Conservation (phyloP, 768 basidiomycete genomes). For the Zangia roseola region DNA sequence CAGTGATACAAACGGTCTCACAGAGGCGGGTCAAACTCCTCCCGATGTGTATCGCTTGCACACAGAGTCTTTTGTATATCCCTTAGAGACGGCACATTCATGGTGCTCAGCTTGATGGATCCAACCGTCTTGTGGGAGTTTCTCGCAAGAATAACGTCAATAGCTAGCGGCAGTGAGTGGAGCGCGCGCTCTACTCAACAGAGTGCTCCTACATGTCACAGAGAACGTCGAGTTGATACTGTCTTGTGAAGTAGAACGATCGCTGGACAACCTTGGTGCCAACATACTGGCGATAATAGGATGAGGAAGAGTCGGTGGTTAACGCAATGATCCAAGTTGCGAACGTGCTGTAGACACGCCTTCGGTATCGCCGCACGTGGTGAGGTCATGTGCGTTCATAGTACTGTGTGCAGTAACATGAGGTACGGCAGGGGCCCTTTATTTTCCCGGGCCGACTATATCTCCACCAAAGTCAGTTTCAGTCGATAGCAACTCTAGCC, state of each 20-base stretch:
- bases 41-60: not conserved
- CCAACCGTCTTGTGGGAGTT: constrained; percentile 6
- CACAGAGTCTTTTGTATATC: not conserved
- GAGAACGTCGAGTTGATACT: not conserved
- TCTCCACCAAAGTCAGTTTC: constrained; percentile 20
- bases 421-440: too few relatives aligned
- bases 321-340: too few relatives aligned
- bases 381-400: too few relatives aligned
- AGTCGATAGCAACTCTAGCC: constrained; percentile 14
- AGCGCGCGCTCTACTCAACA: not conserved
- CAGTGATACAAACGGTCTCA: not conserved
- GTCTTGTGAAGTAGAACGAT: too few relatives aligned
- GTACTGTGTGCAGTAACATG: constrained; percentile 65
- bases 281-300: too few relatives aligned
- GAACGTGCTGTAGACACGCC: too few relatives aligned
- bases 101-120: constrained; percentile 2
- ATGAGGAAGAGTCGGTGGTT: too few relatives aligned
- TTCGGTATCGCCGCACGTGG: too few relatives aligned
- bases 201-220: constrained; percentile 5
- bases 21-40: constrained; percentile 7
- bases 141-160: constrained; percentile 3
- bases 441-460: too few relatives aligned
- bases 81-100: not conserved
- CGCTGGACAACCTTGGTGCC: too few relatives aligned
- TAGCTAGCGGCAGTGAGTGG: not conserved